Evolutionary conservation across 2,329 filamentous ascomycete species (phyloP).

Genomic region (Aureobasidium sp.): DNA sequence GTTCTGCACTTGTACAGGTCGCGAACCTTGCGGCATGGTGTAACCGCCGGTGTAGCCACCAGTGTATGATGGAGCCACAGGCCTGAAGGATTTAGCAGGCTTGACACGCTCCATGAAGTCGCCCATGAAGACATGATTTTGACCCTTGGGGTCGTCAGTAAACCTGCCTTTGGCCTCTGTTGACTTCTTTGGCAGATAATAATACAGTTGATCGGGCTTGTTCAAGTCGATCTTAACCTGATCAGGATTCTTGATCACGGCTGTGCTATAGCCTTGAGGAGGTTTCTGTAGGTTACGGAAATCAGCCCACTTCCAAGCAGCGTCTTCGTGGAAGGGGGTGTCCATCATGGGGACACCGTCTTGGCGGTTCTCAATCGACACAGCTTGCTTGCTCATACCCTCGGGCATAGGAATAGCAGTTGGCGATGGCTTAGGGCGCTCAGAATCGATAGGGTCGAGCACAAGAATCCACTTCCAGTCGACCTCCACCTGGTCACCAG

Average conservation of each 20-base stretch:
- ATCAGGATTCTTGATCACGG: conserved; percentile 26
- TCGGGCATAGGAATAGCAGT: conserved; percentile 63
- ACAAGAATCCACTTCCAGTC: conserved; percentile 78
- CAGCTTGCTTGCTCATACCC: conserved; percentile 38
- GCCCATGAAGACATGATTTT: conserved; percentile 57
- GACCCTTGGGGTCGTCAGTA: conserved; percentile 62
- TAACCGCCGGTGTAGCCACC: conserved; percentile 1
- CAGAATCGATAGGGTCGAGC: conserved; percentile 61
- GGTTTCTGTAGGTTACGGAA: conserved; percentile 52
- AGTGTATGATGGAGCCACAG: conserved; percentile 19
- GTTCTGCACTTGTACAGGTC: not conserved
- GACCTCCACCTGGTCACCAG: conserved; percentile 69
- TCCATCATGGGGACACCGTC: conserved; percentile 41
- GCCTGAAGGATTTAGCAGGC: conserved; percentile 18
- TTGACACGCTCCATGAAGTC: conserved; percentile 63
- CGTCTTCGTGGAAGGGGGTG: conserved; percentile 38
- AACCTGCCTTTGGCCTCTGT: conserved; percentile 89
- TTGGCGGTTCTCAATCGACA: conserved; percentile 39
- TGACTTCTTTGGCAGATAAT: conserved; percentile 77
- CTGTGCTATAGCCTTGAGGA: conserved; percentile 31
- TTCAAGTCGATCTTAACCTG: conserved; percentile 63
- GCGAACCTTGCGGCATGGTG: not conserved
- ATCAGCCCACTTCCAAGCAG: conserved; percentile 48
- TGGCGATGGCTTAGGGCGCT: conserved; percentile 63
- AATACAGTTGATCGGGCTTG: conserved; percentile 71